Base-by-base conservation (phyloP, 2,329 filamentous ascomycete genomes). In the Talaromyces sp. region DNA sequence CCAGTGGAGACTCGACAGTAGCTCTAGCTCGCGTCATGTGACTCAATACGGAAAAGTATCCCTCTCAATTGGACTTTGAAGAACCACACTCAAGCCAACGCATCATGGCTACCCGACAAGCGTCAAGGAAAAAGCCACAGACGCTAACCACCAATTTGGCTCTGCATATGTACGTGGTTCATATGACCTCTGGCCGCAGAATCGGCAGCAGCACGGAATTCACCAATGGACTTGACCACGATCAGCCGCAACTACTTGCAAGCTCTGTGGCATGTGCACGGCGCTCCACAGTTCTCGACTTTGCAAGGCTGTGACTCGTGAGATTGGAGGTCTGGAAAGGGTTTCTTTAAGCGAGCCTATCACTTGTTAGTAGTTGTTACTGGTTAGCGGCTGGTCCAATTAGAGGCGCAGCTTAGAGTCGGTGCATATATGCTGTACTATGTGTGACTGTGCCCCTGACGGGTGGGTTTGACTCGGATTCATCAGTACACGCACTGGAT, bases 391-490 rank as follows among this genome's bases (percentile, higher is more conserved):
- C 27, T 31, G 27, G 5, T 31, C 50, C 52, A 56, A 37, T 56
- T 2, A 56, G 19, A 39, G n/a, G n/a, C 2, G 8, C 27, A 31
- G 27, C 15, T n/a, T 52, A 10, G 17, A 17, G 13, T 31, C 25
- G 22, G 45, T 17, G 22, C 5, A 49, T 27, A 6, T 41, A 17
- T 3, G 25, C 1, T 2, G 22, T 22, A 2, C 22, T 22, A 22
- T 49, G 22, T 27, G 11, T n/a, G 25, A 52, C 25, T 27, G 8
- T 33, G 49, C 27, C 49, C 49, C 49, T 52, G 49, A 33, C 27
- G 27, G 47, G 27, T 52, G 47, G 47, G n/a, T 19, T 52, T 52
- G 49, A 52, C 49, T 52, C 49, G 49, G 49, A 52, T 52, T 52
- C 49, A 17, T 49, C 25, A n/a, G 22, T 9, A 5, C 33, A 52